phyloP scores from a whole-genome alignment of 306 rosid genomes.

The Quercus robur region DNA sequence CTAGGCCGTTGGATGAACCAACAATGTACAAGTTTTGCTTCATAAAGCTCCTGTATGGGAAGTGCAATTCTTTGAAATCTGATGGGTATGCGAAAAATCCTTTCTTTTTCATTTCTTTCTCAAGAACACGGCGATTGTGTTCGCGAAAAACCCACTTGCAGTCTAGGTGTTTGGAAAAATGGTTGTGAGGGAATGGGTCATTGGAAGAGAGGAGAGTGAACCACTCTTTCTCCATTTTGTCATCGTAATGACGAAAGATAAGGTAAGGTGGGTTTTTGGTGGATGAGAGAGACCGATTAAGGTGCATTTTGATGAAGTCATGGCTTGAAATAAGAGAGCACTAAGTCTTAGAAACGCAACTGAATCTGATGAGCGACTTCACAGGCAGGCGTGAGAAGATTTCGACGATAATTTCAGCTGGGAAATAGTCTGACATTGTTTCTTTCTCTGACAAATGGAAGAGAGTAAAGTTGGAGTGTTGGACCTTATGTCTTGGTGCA shows the following conservation, averaged over 20 bases:
- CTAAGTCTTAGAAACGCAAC: neutral
- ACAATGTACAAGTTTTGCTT: neutral
- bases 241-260: neutral
- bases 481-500: too few species aligned
- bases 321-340: neutral
- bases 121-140: neutral
- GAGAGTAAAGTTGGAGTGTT: too few species aligned
- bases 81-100: neutral
- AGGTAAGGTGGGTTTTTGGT: neutral
- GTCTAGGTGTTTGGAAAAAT: neutral
- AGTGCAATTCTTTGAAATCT: neutral
- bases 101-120: neutral
- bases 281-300: neutral
- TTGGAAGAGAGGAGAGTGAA: neutral
- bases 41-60: neutral
- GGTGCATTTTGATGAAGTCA: neutral
- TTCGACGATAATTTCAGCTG: neutral
- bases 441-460: too few species aligned
- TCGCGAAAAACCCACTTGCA: neutral
- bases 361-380: neutral
- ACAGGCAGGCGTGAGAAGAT: neutral
- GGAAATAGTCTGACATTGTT: neutral
- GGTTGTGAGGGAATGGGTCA: neutral
- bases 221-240: neutral
- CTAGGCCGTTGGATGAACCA: neutral